Evolutionary conservation across 164 flowering plant genomes (phyloP).

Genomic region (Buxus sempervirens): DNA sequence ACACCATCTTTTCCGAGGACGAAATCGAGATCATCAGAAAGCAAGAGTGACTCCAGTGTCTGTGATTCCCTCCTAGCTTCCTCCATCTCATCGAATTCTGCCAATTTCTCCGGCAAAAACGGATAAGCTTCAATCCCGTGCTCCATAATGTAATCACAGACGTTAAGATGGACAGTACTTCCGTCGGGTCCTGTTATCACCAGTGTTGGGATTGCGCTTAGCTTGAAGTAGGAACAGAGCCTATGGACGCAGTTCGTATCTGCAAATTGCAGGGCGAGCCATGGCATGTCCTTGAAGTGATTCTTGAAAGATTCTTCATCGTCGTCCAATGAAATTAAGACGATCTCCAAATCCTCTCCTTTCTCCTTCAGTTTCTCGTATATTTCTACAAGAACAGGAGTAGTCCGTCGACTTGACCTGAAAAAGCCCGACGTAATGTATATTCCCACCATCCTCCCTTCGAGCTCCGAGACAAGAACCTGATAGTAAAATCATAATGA

Average conservation of each 20-base stretch:
- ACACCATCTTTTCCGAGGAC: slow-evolving; percentile 1
- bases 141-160: not conserved
- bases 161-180: not conserved
- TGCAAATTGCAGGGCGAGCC: slow-evolving; percentile 3
- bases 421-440: not conserved
- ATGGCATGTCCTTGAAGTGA: slow-evolving; percentile 7
- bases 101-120: slow-evolving; percentile 6
- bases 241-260: not conserved
- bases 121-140: slow-evolving; percentile 5
- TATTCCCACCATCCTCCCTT: slow-evolving; percentile 8
- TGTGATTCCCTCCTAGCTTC: not conserved
- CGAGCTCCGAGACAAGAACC: slow-evolving; percentile 14
- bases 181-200: slow-evolving; percentile 7
- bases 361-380: slow-evolving; percentile 2
- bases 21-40: slow-evolving; percentile 2
- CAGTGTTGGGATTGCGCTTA: not conserved
- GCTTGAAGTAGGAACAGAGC: not conserved
- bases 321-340: slow-evolving; percentile 1
- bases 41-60: slow-evolving; percentile 7
- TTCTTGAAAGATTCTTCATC: not conserved
- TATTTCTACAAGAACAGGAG: not conserved
- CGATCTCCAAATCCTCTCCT: slow-evolving; percentile 7
- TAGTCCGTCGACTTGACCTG: not conserved
- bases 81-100: not conserved
- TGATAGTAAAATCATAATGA: not conserved